Conservation (phyloP, 148 eudicot species). For the Rhododendron ovatum region DNA sequence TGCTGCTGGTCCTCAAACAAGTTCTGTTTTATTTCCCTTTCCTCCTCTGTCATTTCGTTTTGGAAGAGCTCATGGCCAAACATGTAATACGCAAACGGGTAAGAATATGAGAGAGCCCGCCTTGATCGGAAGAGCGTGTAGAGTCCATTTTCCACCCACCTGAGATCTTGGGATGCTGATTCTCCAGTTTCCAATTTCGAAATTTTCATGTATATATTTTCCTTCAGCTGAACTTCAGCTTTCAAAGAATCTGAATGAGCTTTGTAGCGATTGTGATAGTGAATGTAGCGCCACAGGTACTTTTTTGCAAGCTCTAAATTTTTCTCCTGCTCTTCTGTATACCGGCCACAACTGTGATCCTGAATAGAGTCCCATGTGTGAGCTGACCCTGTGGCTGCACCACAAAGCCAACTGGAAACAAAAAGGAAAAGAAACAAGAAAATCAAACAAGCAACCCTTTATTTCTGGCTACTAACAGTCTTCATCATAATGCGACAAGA, state of each 20-base stretch:
- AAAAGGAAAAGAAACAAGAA: neutral
- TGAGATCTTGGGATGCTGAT: constrained; percentile 34
- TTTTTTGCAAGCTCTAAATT: constrained; percentile 41
- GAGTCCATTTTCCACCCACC: constrained; percentile 55
- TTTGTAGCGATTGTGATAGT: constrained; percentile 52
- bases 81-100: constrained; percentile 74
- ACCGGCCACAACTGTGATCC: constrained; percentile 68
- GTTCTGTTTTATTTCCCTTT: constrained; percentile 47
- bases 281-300: constrained; percentile 53
- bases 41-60: constrained; percentile 45
- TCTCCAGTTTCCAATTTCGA: constrained; percentile 37
- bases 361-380: constrained; percentile 47
- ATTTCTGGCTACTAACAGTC: neutral
- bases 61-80: constrained; percentile 58
- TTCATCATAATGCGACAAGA: neutral
- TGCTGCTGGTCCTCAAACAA: constrained; percentile 80
- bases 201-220: constrained; percentile 31
- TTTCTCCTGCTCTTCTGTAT: constrained; percentile 38
- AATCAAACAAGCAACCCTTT: neutral
- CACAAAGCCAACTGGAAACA: constrained; percentile 73
- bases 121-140: constrained; percentile 56
- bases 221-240: constrained; percentile 43
- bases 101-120: constrained; percentile 55
- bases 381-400: constrained; percentile 47
- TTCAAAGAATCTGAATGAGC: constrained; percentile 65